Percentiles rank a stretch among this genome's conserved stretches.
Evolutionary conservation across 1,139 yeast species (phyloP).

Genomic region (Candida sojae): DNA sequence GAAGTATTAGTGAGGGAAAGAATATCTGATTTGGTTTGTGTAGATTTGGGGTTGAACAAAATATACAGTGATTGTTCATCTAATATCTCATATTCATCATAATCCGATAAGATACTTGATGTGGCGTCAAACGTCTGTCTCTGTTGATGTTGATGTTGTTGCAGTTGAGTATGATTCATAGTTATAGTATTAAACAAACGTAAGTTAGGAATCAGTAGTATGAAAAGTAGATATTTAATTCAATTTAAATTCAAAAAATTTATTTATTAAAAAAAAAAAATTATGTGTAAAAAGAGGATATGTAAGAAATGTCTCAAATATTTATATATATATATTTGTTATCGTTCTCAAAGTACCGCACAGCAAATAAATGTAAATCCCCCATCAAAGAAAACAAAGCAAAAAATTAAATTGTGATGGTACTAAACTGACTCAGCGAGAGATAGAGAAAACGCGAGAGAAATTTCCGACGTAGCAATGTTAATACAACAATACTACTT

Average conservation of each 20-base stretch:
- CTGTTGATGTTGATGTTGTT: slow-evolving; percentile 4
- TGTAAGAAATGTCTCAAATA: neutral
- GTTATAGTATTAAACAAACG: slow-evolving; percentile 3
- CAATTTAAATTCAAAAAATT: neutral
- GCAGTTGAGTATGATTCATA: slow-evolving; percentile 1
- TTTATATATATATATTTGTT: neutral
- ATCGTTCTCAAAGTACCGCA: neutral
- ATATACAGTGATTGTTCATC: slow-evolving; percentile 44
- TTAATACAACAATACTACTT: neutral
- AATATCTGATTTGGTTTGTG: slow-evolving; percentile 33
- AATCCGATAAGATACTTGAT: slow-evolving; percentile 21
- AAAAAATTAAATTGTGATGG: neutral
- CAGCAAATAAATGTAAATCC: neutral
- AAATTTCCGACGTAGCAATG: neutral
- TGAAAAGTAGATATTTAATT: neutral
- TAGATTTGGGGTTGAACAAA: slow-evolving; percentile 36
- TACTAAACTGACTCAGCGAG: neutral
- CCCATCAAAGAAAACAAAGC: neutral
- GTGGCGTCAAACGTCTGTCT: slow-evolving; percentile 13
- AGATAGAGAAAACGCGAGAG: neutral
- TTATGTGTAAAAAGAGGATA: neutral
- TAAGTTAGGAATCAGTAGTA: neutral
- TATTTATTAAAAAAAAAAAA: neutral
- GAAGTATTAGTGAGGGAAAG: slow-evolving; percentile 39
- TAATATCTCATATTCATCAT: slow-evolving; percentile 16